Evolutionary conservation across 257 asterid genomes (phyloP).

Genomic region (Sherardia arvensis): DNA sequence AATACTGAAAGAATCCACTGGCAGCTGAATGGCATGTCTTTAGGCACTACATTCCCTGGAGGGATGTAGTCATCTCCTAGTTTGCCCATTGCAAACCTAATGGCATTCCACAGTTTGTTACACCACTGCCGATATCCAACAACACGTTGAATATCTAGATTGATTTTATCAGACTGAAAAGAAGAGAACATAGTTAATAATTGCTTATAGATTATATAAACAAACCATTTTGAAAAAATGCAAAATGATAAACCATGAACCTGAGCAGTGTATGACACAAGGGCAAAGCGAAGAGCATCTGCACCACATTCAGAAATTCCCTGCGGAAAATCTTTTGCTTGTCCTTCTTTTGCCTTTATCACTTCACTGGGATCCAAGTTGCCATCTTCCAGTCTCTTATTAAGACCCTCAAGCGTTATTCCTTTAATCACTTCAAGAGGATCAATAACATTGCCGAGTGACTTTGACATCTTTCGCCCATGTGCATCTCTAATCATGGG

Average conservation of each 20-base stretch:
- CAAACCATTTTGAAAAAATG: slow-evolving; percentile 2
- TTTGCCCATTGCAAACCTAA: slow-evolving; percentile 89
- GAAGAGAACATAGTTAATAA: slow-evolving; percentile 10
- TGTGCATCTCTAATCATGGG: slow-evolving; percentile 98
- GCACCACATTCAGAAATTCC: slow-evolving; percentile 96
- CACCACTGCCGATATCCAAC: slow-evolving; percentile 97
- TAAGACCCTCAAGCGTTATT: slow-evolving; percentile 59
- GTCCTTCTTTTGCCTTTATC: slow-evolving; percentile 83
- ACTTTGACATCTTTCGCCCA: slow-evolving; percentile 98
- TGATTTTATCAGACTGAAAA: slow-evolving; percentile 85
- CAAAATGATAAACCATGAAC: slow-evolving; percentile 23
- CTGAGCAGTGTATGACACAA: slow-evolving; percentile 93
- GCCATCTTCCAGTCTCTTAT: slow-evolving; percentile 83
- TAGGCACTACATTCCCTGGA: slow-evolving; percentile 42
- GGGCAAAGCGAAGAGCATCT: slow-evolving; percentile 95
- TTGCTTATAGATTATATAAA: not conserved
- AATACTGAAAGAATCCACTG: slow-evolving; percentile 86
- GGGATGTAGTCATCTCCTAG: slow-evolving; percentile 87
- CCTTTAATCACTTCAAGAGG: slow-evolving; percentile 89
- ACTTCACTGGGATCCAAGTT: slow-evolving; percentile 81
- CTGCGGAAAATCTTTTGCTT: slow-evolving; percentile 72
- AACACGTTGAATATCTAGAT: slow-evolving; percentile 89
- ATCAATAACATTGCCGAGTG: slow-evolving; percentile 91
- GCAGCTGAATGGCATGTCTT: slow-evolving; percentile 82
- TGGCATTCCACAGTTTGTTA: slow-evolving; percentile 95